Base-by-base conservation (phyloP, 2,329 filamentous ascomycete genomes). In the Aplosporella prunicola region DNA sequence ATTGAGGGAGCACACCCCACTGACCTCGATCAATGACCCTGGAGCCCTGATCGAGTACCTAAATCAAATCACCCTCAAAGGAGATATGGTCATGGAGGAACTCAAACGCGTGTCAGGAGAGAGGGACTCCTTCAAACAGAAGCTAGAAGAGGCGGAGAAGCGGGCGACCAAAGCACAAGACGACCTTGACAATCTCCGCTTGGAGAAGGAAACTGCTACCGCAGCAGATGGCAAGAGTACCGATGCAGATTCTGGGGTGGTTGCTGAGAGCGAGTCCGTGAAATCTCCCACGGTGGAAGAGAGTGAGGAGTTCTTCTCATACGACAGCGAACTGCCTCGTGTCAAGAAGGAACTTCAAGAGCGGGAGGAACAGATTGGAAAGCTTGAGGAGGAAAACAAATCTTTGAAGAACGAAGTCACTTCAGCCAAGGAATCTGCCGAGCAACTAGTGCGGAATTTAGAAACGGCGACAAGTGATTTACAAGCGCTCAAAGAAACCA, bases 21-120 rank as follows among this genome's bases (percentile, higher is more conserved):
- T 96, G 23, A 83, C 84, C 4, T 89, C 86, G 11, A 94, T 98
- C 49, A 72, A 70, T 48, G 91, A 98, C 42, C 85, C 89, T 0
- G 75, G 77, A 36, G 81, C 87, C 2, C 69, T 98, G 22, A 74
- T 87, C 5, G 89, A 96, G 60, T 98, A 95, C 52, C 69, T 98
- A 18, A 86, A 81, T 48, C 86, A 95, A 58, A 63, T 93, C 26
- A 89, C 80, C 43, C 61, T 88, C 36, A 89, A 93, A 53, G 80
- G 80, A 27, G 85, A 93, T 51, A 93, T 98, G 83, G 79, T 93
- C 3, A 80, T 93, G 74, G 82, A 93, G 30, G 91, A 98, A 60
- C 68, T 95, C 40, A 95, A 93, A 63, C 73, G 86, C 9, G 78
- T 96, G 0, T 82, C 86, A 0, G 72, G 74, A 3, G 88, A 96